A percentile compares a stretch with the other conserved stretches of the same genome.
Evolutionary conservation across 2,329 filamentous ascomycete genomes (phyloP).

Genomic region (Aspergillus latus): DNA sequence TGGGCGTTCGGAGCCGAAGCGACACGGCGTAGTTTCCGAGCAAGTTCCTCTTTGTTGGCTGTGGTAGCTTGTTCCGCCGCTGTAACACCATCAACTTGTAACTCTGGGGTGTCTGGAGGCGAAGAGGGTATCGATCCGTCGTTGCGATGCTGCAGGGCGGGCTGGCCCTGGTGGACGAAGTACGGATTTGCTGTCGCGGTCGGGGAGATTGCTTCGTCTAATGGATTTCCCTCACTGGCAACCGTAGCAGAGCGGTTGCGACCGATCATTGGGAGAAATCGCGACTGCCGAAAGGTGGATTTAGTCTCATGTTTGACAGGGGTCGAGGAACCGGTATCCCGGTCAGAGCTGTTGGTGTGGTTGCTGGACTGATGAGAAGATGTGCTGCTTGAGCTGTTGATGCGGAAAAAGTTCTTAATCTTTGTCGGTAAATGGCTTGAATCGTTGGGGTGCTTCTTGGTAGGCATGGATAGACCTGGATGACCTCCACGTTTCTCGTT

Average conservation of each 20-base stretch:
- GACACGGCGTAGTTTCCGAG: slow-evolving; percentile 86
- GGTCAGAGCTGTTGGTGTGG: slow-evolving; percentile 27
- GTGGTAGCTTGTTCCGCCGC: slow-evolving; percentile 67
- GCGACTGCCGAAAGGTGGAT: slow-evolving; percentile 74
- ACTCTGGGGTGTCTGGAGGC: slow-evolving; percentile 81
- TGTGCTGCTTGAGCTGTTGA: slow-evolving; percentile 56
- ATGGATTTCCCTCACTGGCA: slow-evolving; percentile 84
- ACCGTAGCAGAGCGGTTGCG: slow-evolving; percentile 87
- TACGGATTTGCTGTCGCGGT: slow-evolving; percentile 96
- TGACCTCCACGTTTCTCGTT: slow-evolving; percentile 50
- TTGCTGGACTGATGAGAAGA: slow-evolving; percentile 37
- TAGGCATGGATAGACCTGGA: slow-evolving; percentile 45
- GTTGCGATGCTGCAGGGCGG: slow-evolving; percentile 90
- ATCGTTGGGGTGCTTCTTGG: slow-evolving; percentile 46
- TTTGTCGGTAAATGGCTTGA: slow-evolving; percentile 58
- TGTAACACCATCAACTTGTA: slow-evolving; percentile 69
- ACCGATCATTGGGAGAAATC: slow-evolving; percentile 83
- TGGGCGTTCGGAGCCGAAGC: slow-evolving; percentile 97
- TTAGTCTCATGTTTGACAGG: slow-evolving; percentile 62
- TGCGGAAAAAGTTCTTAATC: slow-evolving; percentile 70
- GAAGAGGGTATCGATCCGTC: slow-evolving; percentile 89
- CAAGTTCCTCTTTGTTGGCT: slow-evolving; percentile 88
- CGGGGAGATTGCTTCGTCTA: slow-evolving; percentile 86
- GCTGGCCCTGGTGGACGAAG: slow-evolving; percentile 93
- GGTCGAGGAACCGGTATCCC: slow-evolving; percentile 43